Conservation (phyloP, 441 rosid species). For the Pelargonium myrrhifolium region DNA sequence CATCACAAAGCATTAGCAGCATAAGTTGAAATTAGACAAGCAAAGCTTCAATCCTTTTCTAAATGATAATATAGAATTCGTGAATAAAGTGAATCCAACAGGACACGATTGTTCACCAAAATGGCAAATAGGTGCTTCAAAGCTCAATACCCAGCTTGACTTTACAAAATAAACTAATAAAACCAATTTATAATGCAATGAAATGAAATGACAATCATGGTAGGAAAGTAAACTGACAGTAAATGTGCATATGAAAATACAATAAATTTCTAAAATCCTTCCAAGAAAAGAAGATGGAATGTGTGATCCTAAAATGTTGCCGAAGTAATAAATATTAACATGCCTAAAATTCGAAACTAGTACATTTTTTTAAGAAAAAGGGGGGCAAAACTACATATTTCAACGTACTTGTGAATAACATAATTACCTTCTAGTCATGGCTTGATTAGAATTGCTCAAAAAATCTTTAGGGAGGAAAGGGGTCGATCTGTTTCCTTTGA, state of each 20-base stretch:
- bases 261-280: too few species aligned
- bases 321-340: not conserved
- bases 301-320: not conserved
- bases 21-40: too few species aligned
- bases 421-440: conserved; percentile 28
- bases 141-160: too few species aligned
- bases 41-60: too few species aligned
- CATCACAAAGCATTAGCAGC: too few species aligned
- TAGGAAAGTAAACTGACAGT: not conserved
- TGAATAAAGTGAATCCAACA: too few species aligned
- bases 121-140: too few species aligned
- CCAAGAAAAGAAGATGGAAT: not conserved
- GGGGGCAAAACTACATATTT: not conserved
- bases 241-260: not conserved
- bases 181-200: too few species aligned
- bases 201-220: not conserved
- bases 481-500: conserved; percentile 48
- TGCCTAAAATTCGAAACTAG: not conserved
- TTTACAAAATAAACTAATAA: not conserved
- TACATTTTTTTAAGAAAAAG: not conserved
- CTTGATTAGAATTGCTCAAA: conserved; percentile 28
- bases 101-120: too few species aligned
- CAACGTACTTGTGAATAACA: not conserved
- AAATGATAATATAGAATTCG: too few species aligned
- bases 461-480: conserved; percentile 30